These are phyloP conservation scores for Scutellaria barbata DNA, from an alignment of 257 asterid genomes.

Conservation along the genomic window DNA sequence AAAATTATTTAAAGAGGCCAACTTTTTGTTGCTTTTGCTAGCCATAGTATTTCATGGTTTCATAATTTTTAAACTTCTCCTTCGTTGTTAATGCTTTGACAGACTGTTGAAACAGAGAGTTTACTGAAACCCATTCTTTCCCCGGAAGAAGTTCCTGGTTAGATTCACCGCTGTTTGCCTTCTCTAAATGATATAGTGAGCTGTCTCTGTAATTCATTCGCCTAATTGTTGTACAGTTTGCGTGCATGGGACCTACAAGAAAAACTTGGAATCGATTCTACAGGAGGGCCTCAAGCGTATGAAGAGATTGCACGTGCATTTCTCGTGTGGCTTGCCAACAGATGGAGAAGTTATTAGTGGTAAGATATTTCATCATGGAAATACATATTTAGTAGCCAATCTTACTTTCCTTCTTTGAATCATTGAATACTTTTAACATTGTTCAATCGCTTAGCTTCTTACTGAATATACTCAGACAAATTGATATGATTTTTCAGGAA, in stretches of 20 bases:
- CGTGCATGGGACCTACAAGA: constrained; percentile 92
- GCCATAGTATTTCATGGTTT: constrained; percentile 14
- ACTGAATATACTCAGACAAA: neutral
- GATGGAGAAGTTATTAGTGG: constrained; percentile 91
- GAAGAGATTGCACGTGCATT: constrained; percentile 91
- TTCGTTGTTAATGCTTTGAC: constrained; percentile 37
- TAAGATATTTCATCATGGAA: constrained; percentile 40
- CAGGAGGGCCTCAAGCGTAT: constrained; percentile 87
- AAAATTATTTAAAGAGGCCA: neutral
- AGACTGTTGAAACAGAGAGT: constrained; percentile 88
- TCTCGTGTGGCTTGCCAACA: constrained; percentile 89
- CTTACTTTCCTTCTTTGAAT: neutral
- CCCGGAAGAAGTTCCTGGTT: constrained; percentile 80
- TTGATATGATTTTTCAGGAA: constrained; percentile 55
- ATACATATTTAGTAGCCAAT: neutral
- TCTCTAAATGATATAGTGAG: neutral
- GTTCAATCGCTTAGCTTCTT: neutral
- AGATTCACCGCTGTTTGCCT: constrained; percentile 21
- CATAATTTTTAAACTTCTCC: neutral
- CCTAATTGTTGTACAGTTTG: constrained; percentile 61
- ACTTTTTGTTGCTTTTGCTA: neutral
- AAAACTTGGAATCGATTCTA: constrained; percentile 72
- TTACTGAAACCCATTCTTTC: constrained; percentile 77
- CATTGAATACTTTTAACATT: neutral
- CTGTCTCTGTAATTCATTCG: constrained; percentile 1